A percentile compares a stretch with the other conserved stretches of the same genome.
phyloP scores from a whole-genome alignment of 805 yeast genomes.

The Candida oleophila region DNA sequence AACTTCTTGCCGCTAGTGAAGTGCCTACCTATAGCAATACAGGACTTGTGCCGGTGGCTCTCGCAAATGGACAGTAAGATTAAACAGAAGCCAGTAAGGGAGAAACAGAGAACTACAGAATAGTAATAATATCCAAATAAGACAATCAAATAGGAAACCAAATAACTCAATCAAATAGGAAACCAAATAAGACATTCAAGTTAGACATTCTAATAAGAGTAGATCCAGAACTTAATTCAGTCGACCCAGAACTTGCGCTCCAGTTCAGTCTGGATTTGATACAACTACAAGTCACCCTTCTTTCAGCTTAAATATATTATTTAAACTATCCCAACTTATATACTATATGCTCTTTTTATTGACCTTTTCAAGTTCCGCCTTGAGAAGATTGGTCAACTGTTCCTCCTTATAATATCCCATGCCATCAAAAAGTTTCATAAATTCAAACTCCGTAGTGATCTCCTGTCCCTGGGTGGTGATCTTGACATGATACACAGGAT shows the following conservation, averaged over 20 bases:
- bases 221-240: no score
- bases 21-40: constrained; percentile 40
- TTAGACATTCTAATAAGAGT: no score
- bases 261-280: background rate
- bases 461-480: constrained; percentile 24
- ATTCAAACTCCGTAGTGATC: constrained; percentile 23
- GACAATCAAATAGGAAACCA: background rate
- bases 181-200: no score
- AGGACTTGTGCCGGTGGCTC: constrained; percentile 31
- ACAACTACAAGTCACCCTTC: no score
- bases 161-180: no score
- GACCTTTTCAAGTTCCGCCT: constrained; percentile 12
- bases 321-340: no score
- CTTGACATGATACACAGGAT: constrained; percentile 44
- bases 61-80: constrained; percentile 40
- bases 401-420: constrained; percentile 44
- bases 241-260: no score
- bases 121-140: background rate
- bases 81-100: no score
- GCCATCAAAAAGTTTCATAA: constrained; percentile 45
- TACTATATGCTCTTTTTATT: constrained; percentile 12
- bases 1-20: constrained; percentile 43
- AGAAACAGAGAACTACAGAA: no score
- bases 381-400: constrained; percentile 27
- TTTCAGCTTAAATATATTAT: no score